Evolutionary conservation across 495 filamentous ascomycete genomes (phyloP), one percentile per base, ranked within the genome.

Genomic region (Friedmanniomyces endolithicus): DNA sequence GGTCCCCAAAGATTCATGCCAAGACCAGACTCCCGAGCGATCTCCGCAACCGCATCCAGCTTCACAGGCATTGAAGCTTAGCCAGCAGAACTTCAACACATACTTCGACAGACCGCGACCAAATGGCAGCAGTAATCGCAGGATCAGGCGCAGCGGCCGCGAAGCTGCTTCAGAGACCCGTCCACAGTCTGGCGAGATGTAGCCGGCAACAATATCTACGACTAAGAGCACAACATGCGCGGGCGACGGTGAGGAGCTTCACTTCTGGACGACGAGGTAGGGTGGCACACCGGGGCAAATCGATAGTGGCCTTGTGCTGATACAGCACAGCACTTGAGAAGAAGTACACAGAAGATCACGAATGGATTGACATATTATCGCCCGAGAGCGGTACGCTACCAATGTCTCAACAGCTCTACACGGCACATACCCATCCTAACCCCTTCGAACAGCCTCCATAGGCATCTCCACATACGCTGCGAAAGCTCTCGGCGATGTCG

Each of bases 301-400:
- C 16, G 14, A 34, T 19, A 11, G 4, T 24, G 19, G 8, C 1
- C 19, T 16, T 1, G 11, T 12, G 22, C 29, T 44, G 25, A 58
- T 44, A 23, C 1, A 34, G 17, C 1, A 23, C 39, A 61, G 59
- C 19, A 11, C 35, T 40, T 60, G 74, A 83, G 62, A 90, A 92
- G 76, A 88, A 84, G 66, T 98, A 94, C 77, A 97, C 94, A 62
- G 82, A 87, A 68, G 94, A 95, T 63, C 92, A 98, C 75, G 92
- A 98, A 75, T 98, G 94, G 94, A 81, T 98, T 63, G 86, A 95
- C 31, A 79, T 79, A 48, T 79, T 77, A 27, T 82, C 92, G 71
- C 79, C 81, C 59, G 87, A 81, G 63, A 77, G 74, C 11, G 83
- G 76, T 64, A 75, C 71, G 51, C 49, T 29, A 14, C 51, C 34